Base-by-base conservation (phyloP, 2,329 filamentous ascomycete genomes). In the Alternaria rosae region DNA sequence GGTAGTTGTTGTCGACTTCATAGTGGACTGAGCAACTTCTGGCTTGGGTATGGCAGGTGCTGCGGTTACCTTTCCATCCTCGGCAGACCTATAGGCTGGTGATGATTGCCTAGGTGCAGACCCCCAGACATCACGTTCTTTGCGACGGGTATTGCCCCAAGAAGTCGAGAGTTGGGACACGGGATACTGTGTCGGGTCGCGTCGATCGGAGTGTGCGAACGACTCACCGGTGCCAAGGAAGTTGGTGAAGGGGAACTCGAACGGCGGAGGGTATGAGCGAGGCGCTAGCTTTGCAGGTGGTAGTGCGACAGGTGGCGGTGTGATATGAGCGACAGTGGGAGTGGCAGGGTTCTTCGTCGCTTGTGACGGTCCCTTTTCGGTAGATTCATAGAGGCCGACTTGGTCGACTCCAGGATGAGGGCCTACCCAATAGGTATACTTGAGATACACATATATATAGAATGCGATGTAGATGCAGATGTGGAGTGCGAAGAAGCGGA, bases 171-270 rank as follows among this genome's bases (percentile, higher is more conserved):
- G 43, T 30, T 13, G 30, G 3, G 20, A 15, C 20, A n/a, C 21
- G 7, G 23, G 6, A 21, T 50, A 26, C 15, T 50, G 35, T 32
- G 51, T 45, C 25, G 17, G 41, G 12, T 42, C 9, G 17, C n/a
- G 21, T 13, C 41, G 43, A 35, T 30, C 38, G 12, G 38, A 44
- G 9, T 50, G 30, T 9, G 26, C 41, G 17, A 57, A 62, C 2
- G 59, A 55, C 13, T 62, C 54, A 3, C 59, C 55, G 6, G 62
- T 65, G 3, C 30, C 62, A 12, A 26, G 35, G 47, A 65, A 56
- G 32, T 57, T 41, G 5, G 55, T 30, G 42, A 53, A 65, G 17
- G 54, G 42, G 20, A 44, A 50, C 1, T 28, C 26, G 7, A 12
- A 25, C 10, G 32, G 54, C 7, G 54, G 20, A 1, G 59, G 42